These are phyloP conservation scores for Rosellinia necatrix DNA, from an alignment of 2,329 filamentous ascomycete genomes.

Conservation along the genomic window DNA sequence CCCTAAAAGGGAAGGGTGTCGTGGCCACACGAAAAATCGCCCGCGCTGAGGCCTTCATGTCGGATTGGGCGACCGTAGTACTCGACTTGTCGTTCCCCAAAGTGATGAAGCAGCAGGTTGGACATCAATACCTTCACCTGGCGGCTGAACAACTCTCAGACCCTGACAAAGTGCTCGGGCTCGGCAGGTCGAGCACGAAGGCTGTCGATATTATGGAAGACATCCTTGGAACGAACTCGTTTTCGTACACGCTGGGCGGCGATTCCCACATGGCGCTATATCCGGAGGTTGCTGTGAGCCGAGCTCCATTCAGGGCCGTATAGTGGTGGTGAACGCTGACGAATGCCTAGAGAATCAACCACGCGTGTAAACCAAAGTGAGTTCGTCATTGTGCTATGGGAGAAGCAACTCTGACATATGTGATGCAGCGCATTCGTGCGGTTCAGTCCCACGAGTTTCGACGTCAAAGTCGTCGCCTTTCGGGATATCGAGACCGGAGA, in stretches of 20 bases:
- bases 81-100: slow-evolving; percentile 40
- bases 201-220: slow-evolving; percentile 42
- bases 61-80: slow-evolving; percentile 42
- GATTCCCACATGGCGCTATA: slow-evolving; percentile 36
- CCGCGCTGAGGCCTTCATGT: slow-evolving; percentile 44
- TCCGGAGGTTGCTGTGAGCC: slow-evolving; percentile 33
- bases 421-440: slow-evolving; percentile 39
- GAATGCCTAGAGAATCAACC: slow-evolving; percentile 37
- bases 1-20: slow-evolving; percentile 43
- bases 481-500: slow-evolving; percentile 35
- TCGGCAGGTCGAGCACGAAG: slow-evolving; percentile 36
- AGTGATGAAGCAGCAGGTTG: slow-evolving; percentile 35
- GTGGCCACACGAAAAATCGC: slow-evolving; percentile 42
- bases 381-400: slow-evolving; percentile 7
- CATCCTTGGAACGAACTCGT: slow-evolving; percentile 44
- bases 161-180: slow-evolving; percentile 35
- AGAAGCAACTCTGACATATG: slow-evolving; percentile 2
- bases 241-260: slow-evolving; percentile 36
- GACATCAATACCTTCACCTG: slow-evolving; percentile 38
- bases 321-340: slow-evolving; percentile 16
- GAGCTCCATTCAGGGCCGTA: not conserved
- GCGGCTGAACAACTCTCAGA: slow-evolving; percentile 39
- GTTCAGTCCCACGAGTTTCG: slow-evolving; percentile 36
- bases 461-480: slow-evolving; percentile 33
- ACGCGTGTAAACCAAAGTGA: slow-evolving; percentile 45